Base-by-base conservation (phyloP, 306 rosid species). In the Hippophae gyantsensis region DNA sequence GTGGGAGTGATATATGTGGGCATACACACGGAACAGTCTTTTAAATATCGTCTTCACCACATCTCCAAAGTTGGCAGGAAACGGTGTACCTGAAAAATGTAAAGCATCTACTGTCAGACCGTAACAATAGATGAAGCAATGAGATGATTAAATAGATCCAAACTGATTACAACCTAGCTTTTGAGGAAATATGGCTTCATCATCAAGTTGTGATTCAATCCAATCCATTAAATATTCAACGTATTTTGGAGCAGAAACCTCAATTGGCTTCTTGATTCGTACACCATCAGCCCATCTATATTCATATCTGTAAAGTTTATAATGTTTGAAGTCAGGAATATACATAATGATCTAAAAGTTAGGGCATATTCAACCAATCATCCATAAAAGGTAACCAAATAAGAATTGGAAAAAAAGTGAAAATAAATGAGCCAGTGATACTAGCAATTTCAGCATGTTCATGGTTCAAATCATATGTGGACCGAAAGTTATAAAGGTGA, bases 221-320 rank as follows among this genome's bases (percentile, higher is more conserved):
- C 99, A 93, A 77, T 93, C 97, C 99, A 93, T 93, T 43, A 93
- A 77, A 82, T 89, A 89, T 79, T 93, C 99, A 55, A 93, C 99
- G 79, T 93, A 93, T 72, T 86, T 93, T 59, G 99, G 97, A 70
- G 99, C 99, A 63, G 97, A 89, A 59, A 93, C 99, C 84, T 89
- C 99, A 47, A 93, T 93, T 58, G 99, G 99, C 70, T 86, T 93
- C 84, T 93, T 93, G 49, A 93, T 93, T 72, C 77, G 89, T 59
- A 86, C 97, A 70, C 99, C 99, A 72, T 93, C 99, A 25, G 99
- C 99, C 99, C 99, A 93, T 74, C 95, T 76, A 76, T 93, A 93
- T 79, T 93, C 97, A 10, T 93, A 93, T 85, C 99, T 89, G 73
- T 63, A 68, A 70, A 57, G 32, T 72, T 54, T 64, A 14, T 62